These are phyloP conservation scores for Strobilomyces dryophilus DNA, from an alignment of 768 basidiomycete genomes.

Conservation along the genomic window DNA sequence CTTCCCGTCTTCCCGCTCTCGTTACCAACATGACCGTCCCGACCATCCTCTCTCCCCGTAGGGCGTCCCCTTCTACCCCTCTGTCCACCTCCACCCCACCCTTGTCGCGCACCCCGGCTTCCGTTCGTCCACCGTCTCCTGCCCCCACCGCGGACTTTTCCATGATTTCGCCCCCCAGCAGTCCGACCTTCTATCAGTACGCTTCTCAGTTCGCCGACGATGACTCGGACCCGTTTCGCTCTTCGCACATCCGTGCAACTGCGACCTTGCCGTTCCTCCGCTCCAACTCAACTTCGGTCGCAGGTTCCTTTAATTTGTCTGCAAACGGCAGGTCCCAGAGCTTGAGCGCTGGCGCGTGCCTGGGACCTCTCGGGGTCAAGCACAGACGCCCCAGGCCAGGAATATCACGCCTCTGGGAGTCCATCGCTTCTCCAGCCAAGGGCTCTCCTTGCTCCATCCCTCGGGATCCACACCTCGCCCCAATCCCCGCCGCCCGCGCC, in stretches of 20 bases:
- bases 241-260: slow-evolving; percentile 17
- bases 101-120: slow-evolving; percentile 3
- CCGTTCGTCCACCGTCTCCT: slow-evolving; percentile 41
- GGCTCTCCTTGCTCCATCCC: slow-evolving; percentile 4
- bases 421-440: slow-evolving; percentile 29
- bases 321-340: slow-evolving; percentile 25
- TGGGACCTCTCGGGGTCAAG: slow-evolving; percentile 20
- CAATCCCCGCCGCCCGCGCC: slow-evolving; percentile 18
- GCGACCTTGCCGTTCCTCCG: slow-evolving; percentile 32
- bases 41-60: not conserved
- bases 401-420: slow-evolving; percentile 33
- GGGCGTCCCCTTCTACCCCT: slow-evolving; percentile 25
- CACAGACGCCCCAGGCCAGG: slow-evolving; percentile 27
- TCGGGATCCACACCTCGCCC: slow-evolving; percentile 11
- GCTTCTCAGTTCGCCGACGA: slow-evolving; percentile 24
- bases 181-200: slow-evolving; percentile 31
- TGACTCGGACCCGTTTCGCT: slow-evolving; percentile 21
- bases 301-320: slow-evolving; percentile 20
- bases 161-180: slow-evolving; percentile 40
- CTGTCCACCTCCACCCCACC: slow-evolving; percentile 27
- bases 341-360: slow-evolving; percentile 18
- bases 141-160: slow-evolving; percentile 44
- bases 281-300: slow-evolving; percentile 19
- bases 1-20: slow-evolving; percentile 25
- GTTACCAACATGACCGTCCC: slow-evolving; percentile 16